Base-by-base conservation (phyloP, 2,329 filamentous ascomycete species). In the Colletotrichum horii region DNA sequence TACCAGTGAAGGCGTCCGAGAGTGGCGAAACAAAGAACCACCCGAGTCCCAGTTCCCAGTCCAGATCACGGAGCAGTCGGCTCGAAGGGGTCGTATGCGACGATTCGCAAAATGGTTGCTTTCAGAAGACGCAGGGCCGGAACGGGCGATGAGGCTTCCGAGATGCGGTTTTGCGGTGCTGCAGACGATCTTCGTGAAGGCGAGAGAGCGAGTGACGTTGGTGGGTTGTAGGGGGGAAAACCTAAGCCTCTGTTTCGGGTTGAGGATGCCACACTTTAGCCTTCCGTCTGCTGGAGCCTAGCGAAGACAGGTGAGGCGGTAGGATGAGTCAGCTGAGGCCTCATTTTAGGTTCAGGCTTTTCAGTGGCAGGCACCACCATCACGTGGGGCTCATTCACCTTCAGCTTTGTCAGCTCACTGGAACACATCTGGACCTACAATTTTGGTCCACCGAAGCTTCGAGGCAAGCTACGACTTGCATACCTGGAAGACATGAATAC, bases 1-100 rank as follows among this genome's bases (percentile, higher is more conserved):
- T 36, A 91, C 91, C 91, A 93, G 87, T 91, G 80, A 93, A 93
- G 91, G 91, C 87, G 88, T 93, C 91, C 88, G 87, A 83, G 82
- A 79, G 78, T 78, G 80, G 78, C 71, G 71, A 76, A 64, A 77
- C 77, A 80, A 79, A 74, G 64, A 67, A 66, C 36, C 43, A 52
- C 60, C 26, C 58, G 70, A 38, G 65, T 77, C 79, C 79, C 83
- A 84, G 82, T 84, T 80, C 83, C 83, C 77, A 77, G 82, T 79
- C 79, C 83, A 84, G 82, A 84, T 80, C 83, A 83, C 77, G 78
- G 82, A 84, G 82, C 77, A 82, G 82, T 84, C 83, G 83, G 83
- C 81, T 80, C 62, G 77, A 80, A 83, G 83, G 43, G 43, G 80
- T 79, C 79, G 79, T 80, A 75, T 75, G 66, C 79, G 64, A 61